Conservation (phyloP, 2,329 filamentous ascomycete species). For the Cryphonectria radicalis region DNA sequence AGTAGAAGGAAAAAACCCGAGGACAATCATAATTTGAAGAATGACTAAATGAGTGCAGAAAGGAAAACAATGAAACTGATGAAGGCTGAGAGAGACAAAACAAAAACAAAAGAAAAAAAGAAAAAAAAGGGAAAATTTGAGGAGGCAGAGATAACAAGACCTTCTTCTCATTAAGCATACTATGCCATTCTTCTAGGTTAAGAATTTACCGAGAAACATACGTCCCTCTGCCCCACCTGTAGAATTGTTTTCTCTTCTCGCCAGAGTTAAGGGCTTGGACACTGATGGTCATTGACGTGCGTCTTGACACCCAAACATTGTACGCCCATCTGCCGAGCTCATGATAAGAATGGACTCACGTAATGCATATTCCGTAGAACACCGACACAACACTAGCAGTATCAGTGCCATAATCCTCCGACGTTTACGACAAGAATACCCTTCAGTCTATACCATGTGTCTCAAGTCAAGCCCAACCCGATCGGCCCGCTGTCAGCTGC, state of each 20-base stretch:
- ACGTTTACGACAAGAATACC: not conserved
- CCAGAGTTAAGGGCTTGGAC: not conserved
- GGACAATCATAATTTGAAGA: no score
- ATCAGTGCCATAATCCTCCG: not conserved
- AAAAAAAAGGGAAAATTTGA: not conserved
- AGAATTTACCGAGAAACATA: not conserved
- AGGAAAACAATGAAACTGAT: not conserved
- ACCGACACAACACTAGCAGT: not conserved
- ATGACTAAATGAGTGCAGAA: not conserved
- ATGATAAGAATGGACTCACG: not conserved
- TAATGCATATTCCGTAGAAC: not conserved
- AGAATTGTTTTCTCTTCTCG: not conserved
- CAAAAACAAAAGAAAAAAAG: no score
- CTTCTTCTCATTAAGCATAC: not conserved
- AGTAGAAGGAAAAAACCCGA: no score
- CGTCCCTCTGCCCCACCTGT: not conserved
- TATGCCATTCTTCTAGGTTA: not conserved
- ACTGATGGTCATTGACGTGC: not conserved
- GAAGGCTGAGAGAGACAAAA: not conserved
- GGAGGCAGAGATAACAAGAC: no score
- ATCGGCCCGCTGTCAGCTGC: conserved; percentile 39
- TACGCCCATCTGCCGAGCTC: not conserved
- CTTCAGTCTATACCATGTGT: not conserved
- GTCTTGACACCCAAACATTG: not conserved
- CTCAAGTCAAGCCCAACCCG: conserved; percentile 47